These are phyloP conservation scores for Saturnispora serradocipensis DNA, from an alignment of 805 yeast species.

Conservation along the genomic window DNA sequence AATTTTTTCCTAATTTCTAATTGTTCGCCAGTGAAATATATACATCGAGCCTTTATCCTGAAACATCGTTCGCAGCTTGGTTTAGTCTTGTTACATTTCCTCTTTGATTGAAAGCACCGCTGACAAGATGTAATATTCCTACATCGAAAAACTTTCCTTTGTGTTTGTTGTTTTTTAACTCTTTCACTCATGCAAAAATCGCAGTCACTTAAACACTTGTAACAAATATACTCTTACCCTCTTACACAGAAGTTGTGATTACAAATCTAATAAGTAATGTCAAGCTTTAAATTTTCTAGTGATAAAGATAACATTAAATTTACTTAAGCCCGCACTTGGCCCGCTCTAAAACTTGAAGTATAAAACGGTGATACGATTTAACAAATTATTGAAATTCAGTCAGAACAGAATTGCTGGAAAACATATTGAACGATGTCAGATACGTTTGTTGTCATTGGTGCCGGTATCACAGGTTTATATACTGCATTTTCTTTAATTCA, in stretches of 20 bases:
- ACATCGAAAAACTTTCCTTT: constrained; percentile 11
- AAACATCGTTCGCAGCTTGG: constrained; percentile 14
- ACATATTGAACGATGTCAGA: background rate
- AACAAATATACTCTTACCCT: background rate
- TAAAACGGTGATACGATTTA: background rate
- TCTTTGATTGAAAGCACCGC: constrained; percentile 14
- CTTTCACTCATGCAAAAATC: background rate
- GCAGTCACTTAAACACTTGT: background rate
- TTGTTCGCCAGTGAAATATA: constrained; percentile 15
- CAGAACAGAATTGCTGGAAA: background rate
- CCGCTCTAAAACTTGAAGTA: background rate
- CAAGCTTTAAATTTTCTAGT: background rate
- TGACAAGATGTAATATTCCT: constrained; percentile 16
- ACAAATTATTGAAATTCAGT: background rate
- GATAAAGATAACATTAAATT: background rate
- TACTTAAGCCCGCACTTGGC: background rate
- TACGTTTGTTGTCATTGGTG: constrained; percentile 30
- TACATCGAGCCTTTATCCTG: constrained; percentile 11
- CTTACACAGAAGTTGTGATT: background rate
- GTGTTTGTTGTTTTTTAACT: background rate
- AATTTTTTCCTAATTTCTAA: constrained; percentile 6
- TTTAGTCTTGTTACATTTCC: constrained; percentile 16
- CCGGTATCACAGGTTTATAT: constrained; percentile 61
- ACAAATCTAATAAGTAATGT: background rate
- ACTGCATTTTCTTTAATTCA: constrained; percentile 43